Percentiles rank a stretch among this genome's conserved stretches.
Conservation (phyloP, 2,329 filamentous ascomycete genomes). For the Alternaria atra region DNA sequence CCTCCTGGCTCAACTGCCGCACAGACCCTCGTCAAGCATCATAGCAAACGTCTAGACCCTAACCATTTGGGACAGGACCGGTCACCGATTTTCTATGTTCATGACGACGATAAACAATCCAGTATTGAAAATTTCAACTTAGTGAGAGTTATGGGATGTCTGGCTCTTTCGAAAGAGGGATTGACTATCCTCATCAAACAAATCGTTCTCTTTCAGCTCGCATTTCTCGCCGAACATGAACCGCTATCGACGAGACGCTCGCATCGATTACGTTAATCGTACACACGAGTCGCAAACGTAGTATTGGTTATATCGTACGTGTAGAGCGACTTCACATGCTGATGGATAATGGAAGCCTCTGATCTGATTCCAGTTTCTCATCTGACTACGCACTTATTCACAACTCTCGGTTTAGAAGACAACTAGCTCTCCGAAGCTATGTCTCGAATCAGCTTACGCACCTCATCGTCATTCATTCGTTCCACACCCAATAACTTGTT, state of each 20-base stretch:
- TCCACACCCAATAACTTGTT: slow-evolving; percentile 10
- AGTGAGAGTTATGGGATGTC: neutral
- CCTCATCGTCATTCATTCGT: slow-evolving; percentile 6
- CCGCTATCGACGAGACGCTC: neutral
- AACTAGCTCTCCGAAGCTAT: slow-evolving; percentile 1
- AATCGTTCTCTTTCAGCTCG: neutral
- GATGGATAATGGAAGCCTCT: neutral
- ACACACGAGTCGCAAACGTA: neutral
- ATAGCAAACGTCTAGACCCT: neutral
- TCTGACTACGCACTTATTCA: neutral
- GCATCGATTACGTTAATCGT: neutral
- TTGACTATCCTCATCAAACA: neutral
- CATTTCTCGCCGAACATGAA: neutral
- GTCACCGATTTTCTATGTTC: neutral
- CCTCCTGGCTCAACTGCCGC: neutral
- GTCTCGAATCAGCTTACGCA: slow-evolving; percentile 5
- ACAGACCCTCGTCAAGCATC: neutral
- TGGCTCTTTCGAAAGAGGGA: neutral
- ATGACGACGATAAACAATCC: neutral
- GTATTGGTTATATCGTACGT: too few species aligned
- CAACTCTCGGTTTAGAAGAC: neutral
- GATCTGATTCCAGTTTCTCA: neutral
- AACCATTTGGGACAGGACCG: neutral
- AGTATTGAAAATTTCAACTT: neutral
- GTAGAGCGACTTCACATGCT: too few species aligned